Evolutionary conservation across 768 basidiomycete genomes (phyloP).

Genomic region (Amanita rubescens): DNA sequence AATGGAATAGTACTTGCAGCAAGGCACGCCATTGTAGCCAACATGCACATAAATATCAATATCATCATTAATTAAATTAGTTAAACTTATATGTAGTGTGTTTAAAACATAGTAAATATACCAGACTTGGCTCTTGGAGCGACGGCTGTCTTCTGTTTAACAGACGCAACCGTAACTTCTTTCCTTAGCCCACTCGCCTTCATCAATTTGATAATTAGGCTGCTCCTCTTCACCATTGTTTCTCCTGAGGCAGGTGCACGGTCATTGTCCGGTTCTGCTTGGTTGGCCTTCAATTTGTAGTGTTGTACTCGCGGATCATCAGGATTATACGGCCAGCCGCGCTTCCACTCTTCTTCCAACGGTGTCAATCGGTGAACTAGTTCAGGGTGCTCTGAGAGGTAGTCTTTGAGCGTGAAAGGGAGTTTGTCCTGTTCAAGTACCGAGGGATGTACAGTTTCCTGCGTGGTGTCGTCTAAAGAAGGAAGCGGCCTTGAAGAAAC

Average conservation of each 20-base stretch:
- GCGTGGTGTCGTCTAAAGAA: slow-evolving; percentile 35
- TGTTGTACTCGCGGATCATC: slow-evolving; percentile 13
- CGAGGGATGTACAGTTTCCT: slow-evolving; percentile 58
- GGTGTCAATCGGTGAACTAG: slow-evolving; percentile 38
- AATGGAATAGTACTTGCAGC: background rate
- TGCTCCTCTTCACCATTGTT: background rate
- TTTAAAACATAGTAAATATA: no score
- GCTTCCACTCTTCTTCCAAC: slow-evolving; percentile 45
- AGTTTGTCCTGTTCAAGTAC: slow-evolving; percentile 38
- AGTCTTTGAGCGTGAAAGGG: slow-evolving; percentile 24
- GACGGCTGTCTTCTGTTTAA: background rate
- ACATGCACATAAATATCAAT: background rate
- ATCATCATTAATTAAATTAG: background rate
- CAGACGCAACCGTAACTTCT: background rate
- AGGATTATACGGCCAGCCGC: slow-evolving; percentile 38
- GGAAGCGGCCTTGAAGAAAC: slow-evolving; percentile 43
- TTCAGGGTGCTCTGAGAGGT: slow-evolving; percentile 33
- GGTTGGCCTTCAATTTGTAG: slow-evolving; percentile 10
- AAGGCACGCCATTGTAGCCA: background rate
- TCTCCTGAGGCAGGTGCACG: background rate
- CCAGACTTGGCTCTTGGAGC: background rate
- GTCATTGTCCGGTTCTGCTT: background rate
- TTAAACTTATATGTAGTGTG: no score
- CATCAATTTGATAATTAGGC: background rate
- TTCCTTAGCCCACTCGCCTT: background rate